A percentile compares a stretch with the other conserved stretches of the same genome.
These are phyloP conservation scores for Irpex lacteus DNA, from an alignment of 1,284 basidiomycete genomes.

Conservation along the genomic window DNA sequence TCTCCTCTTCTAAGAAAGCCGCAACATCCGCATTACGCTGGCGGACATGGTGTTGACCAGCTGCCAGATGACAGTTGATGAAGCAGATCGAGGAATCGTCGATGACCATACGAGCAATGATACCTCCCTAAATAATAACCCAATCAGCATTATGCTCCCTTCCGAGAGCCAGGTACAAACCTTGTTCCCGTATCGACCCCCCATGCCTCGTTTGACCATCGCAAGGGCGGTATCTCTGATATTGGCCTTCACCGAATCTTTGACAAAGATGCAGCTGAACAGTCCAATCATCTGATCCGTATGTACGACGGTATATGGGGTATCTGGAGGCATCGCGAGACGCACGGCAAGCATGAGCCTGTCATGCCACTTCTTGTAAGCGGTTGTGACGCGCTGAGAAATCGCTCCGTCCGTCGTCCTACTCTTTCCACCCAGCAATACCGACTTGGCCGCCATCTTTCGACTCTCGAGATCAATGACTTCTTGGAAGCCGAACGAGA, in stretches of 20 bases:
- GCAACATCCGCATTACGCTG: conserved; percentile 86
- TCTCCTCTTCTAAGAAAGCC: conserved; percentile 78
- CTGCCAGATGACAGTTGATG: conserved; percentile 95
- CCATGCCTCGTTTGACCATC: conserved; percentile 89
- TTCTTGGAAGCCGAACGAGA: conserved; percentile 95
- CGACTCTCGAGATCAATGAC: conserved; percentile 92
- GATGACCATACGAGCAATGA: conserved; percentile 85
- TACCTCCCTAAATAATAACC: conserved; percentile 67
- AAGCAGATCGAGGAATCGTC: conserved; percentile 93
- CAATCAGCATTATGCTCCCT: neutral
- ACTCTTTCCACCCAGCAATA: conserved; percentile 75
- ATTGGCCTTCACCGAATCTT: conserved; percentile 52
- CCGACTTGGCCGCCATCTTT: conserved; percentile 88
- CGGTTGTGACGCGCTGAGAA: conserved; percentile 77
- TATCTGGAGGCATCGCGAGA: conserved; percentile 62
- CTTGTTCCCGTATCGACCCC: conserved; percentile 94
- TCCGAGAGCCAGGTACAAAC: conserved; percentile 36
- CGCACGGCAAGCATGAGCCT: conserved; percentile 73
- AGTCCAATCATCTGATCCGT: conserved; percentile 91
- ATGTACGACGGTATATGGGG: conserved; percentile 76
- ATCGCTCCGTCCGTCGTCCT: conserved; percentile 62
- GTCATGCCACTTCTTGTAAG: conserved; percentile 89
- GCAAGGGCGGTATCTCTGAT: conserved; percentile 75
- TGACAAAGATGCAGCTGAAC: conserved; percentile 87
- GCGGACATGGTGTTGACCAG: conserved; percentile 83